Evolutionary conservation across 345 rosid genomes (phyloP).

Genomic region (Sonneratia caseolaris): DNA sequence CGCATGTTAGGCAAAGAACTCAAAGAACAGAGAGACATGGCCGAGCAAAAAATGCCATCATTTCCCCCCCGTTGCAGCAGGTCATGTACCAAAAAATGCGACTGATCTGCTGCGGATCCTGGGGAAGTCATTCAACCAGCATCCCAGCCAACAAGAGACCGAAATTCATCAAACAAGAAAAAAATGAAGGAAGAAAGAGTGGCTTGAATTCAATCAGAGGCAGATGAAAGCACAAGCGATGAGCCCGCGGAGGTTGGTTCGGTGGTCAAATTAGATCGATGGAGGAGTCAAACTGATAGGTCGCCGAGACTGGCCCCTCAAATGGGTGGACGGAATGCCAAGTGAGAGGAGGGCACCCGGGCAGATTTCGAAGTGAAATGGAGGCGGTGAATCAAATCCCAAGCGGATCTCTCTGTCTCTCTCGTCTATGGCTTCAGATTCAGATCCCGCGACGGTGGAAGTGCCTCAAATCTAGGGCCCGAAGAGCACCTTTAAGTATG

Average conservation of each 20-base stretch:
- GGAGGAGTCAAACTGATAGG: neutral
- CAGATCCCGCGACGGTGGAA: neutral
- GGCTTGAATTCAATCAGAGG: no score
- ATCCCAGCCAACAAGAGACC: neutral
- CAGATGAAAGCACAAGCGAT: no score
- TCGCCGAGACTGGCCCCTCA: neutral
- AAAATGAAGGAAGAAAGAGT: no score
- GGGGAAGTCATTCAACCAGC: neutral
- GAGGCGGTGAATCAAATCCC: slow-evolving; percentile 1
- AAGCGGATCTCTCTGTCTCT: neutral
- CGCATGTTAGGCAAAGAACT: neutral
- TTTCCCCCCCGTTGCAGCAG: neutral
- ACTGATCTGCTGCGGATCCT: neutral
- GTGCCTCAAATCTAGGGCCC: neutral
- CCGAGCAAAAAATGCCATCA: neutral
- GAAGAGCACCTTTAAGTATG: no score
- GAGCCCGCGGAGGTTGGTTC: no score
- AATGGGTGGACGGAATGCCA: neutral
- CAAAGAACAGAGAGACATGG: no score
- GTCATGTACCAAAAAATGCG: neutral
- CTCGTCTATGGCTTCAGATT: neutral
- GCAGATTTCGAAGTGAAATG: neutral
- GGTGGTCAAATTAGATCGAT: slow-evolving; percentile 1
- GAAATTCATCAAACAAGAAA: no score
- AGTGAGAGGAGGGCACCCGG: neutral